These are phyloP conservation scores for Asparagopsis taxiformis DNA, from an alignment of 31 red algal species.

Conservation along the genomic window DNA sequence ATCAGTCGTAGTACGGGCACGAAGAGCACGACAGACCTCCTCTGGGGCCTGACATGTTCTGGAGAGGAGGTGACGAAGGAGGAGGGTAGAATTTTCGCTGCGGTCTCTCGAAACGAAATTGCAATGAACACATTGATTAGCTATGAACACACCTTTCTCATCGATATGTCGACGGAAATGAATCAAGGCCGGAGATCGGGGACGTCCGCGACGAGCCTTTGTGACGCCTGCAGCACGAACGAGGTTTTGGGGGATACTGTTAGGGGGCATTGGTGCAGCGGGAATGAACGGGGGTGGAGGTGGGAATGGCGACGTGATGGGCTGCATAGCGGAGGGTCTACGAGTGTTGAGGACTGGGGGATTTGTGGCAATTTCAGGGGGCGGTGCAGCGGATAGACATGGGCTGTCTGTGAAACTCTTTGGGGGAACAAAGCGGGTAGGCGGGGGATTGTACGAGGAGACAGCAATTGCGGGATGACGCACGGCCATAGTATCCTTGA, in stretches of 20 bases:
- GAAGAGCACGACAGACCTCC: constrained; percentile 5
- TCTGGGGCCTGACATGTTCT: constrained; percentile 15
- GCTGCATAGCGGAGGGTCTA: no score
- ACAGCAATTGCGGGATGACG: neutral
- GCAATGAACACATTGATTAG: constrained; percentile 44
- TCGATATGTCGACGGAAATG: constrained; percentile 47
- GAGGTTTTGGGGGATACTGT: neutral
- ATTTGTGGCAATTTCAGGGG: no score
- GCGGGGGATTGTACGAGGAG: neutral
- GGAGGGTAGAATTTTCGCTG: constrained; percentile 38
- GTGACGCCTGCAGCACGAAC: constrained; percentile 2
- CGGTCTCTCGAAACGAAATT: constrained; percentile 38
- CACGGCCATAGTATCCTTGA: constrained; percentile 6
- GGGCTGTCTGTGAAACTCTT: neutral
- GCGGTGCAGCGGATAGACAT: no score
- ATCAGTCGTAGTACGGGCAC: no score
- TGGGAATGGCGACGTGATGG: neutral
- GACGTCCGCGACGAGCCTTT: constrained; percentile 33
- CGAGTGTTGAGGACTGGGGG: no score
- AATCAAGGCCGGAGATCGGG: constrained; percentile 28
- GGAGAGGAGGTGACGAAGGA: constrained; percentile 33
- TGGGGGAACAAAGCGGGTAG: neutral
- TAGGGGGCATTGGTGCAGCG: neutral
- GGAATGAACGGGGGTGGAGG: neutral
- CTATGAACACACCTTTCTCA: constrained; percentile 36